These are phyloP conservation scores for Schizochytrium sp. DNA, from an alignment of 108 stramenopile species.

Conservation along the genomic window DNA sequence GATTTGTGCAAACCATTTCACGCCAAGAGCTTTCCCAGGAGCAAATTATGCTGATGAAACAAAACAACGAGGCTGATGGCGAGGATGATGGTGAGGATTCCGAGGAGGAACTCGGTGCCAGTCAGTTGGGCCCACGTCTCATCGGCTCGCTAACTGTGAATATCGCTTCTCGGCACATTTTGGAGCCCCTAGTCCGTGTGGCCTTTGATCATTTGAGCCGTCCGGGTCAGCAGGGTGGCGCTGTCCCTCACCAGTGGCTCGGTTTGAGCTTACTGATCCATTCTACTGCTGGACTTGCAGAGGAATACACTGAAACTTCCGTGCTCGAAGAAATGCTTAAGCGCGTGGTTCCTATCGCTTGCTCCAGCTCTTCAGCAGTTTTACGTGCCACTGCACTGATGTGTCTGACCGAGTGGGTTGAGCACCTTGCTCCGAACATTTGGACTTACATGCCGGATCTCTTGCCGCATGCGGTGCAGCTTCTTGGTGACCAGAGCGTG, in stretches of 20 bases:
- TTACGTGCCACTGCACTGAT: conserved; percentile 12
- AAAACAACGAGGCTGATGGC: not conserved
- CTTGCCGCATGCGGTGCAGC: not conserved
- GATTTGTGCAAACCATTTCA: not conserved
- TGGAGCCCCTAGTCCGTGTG: not conserved
- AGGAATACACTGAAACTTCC: not conserved
- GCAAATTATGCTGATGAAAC: not conserved
- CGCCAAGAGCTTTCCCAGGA: conserved; percentile 6
- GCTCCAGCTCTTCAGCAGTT: conserved; percentile 4
- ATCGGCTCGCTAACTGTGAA: not conserved
- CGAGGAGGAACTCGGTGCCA: conserved; percentile 28
- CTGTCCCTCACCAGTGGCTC: conserved; percentile 11
- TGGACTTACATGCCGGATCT: conserved; percentile 55
- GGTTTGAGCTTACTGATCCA: not conserved
- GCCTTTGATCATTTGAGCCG: not conserved
- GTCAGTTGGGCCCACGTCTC: not conserved
- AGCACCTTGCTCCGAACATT: conserved; percentile 26
- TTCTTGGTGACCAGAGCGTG: conserved; percentile 2
- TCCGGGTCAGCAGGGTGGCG: not conserved
- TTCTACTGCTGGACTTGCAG: conserved; percentile 12
- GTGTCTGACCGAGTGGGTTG: conserved; percentile 40
- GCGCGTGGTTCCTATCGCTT: conserved; percentile 11
- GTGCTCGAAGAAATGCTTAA: not conserved
- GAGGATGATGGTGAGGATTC: not conserved
- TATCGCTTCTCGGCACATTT: not conserved